Percentiles rank a stretch among this genome's conserved stretches.
These are phyloP conservation scores for Umbelopsis sp. DNA, from an alignment of 192 early-diverging fungal species.

Conservation along the genomic window DNA sequence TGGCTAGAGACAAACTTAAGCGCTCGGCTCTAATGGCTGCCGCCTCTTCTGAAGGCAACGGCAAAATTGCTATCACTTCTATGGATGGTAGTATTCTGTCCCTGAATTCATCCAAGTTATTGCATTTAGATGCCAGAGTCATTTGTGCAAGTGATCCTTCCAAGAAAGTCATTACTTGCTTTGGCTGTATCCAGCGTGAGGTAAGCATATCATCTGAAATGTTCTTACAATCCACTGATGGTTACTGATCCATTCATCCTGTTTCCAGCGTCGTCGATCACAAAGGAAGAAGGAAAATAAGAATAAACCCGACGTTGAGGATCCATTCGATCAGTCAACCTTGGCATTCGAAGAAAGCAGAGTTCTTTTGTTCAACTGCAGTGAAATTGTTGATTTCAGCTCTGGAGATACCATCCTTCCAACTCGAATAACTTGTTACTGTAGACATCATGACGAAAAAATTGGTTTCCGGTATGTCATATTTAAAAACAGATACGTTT, in stretches of 20 bases:
- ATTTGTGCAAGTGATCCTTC: constrained; percentile 84
- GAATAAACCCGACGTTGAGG: constrained; percentile 24
- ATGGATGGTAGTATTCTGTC: constrained; percentile 32
- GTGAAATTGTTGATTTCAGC: constrained; percentile 83
- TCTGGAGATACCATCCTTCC: constrained; percentile 90
- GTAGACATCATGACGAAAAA: constrained; percentile 93
- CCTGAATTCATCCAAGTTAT: constrained; percentile 30
- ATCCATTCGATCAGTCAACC: constrained; percentile 55
- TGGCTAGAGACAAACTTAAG: constrained; percentile 78
- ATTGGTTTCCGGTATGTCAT: constrained; percentile 73
- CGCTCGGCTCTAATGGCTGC: constrained; percentile 26
- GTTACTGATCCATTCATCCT: background rate
- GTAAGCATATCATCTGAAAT: constrained; percentile 4
- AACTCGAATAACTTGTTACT: constrained; percentile 97
- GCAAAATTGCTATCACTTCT: constrained; percentile 7
- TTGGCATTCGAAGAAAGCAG: constrained; percentile 76
- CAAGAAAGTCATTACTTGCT: constrained; percentile 77
- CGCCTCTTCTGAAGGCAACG: constrained; percentile 26
- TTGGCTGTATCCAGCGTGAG: constrained; percentile 85
- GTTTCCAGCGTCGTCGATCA: constrained; percentile 58
- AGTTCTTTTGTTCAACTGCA: constrained; percentile 89
- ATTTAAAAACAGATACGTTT: background rate
- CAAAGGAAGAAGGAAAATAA: constrained; percentile 60
- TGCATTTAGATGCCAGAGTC: constrained; percentile 79
- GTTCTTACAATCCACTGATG: background rate